Evolutionary conservation across 2,329 filamentous ascomycete genomes (phyloP), one percentile per base, ranked within the genome.

Genomic region (Cladosporium sp.): DNA sequence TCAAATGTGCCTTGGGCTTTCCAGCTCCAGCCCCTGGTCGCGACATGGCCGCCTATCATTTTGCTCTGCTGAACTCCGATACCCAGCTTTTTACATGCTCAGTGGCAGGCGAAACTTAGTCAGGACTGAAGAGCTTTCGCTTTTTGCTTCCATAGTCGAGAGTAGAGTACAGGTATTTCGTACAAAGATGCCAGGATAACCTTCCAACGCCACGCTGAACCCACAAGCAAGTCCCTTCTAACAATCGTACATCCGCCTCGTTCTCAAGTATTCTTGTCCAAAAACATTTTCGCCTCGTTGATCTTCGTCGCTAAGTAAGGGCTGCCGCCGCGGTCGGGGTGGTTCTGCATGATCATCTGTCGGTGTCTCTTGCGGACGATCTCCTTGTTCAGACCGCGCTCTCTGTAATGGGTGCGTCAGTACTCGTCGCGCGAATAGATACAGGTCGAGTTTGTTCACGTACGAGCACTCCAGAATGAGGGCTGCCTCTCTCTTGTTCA

Each of bases 241-340:
- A 28, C 6, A 10, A 35, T 48, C 22, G 13, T 42, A 49, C 40
- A 52, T 18, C 34, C 40, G 11, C 11, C 14, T 9, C 13, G 3
- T 53, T 40, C 53, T 56, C 46, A 59, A 37, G 61, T 53, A 31
- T 60, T 62, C 61, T 95, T 96, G 69, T 98, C 93, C 61, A 98
- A 70, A 58, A 97, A 82, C 70, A 97, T 92, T 73, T 98, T 98
- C 37, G 93, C 93, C 72, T 98, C 93, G 74, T 98, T 98, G 68
- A 98, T 87, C 73, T 98, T 98, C 50, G 91, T 96, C 11, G 93
- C 93, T 42, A 98, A 76, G 69, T 97, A 98, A 7, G 93, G 93
- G 68, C 90, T 96, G 37, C 93, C 93, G 60, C 93, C 93, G 67
- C 93, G 87, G 78, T 98, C 93, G 58, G 93, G 93, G 72, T 98